A percentile compares a stretch with the other conserved stretches of the same genome.
Evolutionary conservation across 768 basidiomycete genomes (phyloP).

Genomic region (Pulveroboletus ravenelii): DNA sequence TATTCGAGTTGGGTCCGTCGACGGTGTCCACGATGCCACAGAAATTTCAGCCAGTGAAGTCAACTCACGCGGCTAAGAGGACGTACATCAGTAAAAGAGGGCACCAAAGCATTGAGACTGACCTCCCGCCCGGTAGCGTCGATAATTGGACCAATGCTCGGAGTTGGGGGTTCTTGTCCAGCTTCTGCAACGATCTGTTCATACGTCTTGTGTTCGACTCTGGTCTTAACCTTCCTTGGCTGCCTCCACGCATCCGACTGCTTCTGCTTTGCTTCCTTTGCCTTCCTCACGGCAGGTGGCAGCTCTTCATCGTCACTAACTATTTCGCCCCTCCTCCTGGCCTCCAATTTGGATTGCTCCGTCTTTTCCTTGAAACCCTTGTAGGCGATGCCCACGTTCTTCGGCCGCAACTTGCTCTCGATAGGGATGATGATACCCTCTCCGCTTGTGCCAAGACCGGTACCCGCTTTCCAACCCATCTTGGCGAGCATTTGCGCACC

Average conservation of each 20-base stretch:
- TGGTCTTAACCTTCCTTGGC: conserved; percentile 78
- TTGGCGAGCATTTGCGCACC: conserved; percentile 90
- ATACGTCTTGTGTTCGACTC: conserved; percentile 92
- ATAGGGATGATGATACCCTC: conserved; percentile 87
- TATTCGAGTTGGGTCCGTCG: conserved; percentile 80
- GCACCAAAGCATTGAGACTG: conserved; percentile 27
- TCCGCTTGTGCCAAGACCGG: conserved; percentile 68
- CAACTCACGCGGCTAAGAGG: conserved; percentile 73
- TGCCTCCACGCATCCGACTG: conserved; percentile 82
- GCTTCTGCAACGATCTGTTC: conserved; percentile 92
- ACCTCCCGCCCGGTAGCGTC: conserved; percentile 94
- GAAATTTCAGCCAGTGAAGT: conserved; percentile 78
- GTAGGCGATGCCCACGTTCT: conserved; percentile 83
- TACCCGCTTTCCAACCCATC: conserved; percentile 90
- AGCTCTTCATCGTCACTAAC: conserved; percentile 68
- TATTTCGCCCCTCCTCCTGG: conserved; percentile 63
- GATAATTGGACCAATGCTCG: conserved; percentile 81
- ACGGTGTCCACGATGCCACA: conserved; percentile 77
- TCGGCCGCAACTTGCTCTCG: conserved; percentile 78
- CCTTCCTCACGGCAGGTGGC: conserved; percentile 27
- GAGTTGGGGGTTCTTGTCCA: conserved; percentile 49
- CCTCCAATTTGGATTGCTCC: conserved; percentile 77
- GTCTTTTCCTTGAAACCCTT: conserved; percentile 88
- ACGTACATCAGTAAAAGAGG: conserved; percentile 5
- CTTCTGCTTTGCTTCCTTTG: conserved; percentile 54